Conservation (phyloP, 73 alveolate species). For the Paramecium caudatum region DNA sequence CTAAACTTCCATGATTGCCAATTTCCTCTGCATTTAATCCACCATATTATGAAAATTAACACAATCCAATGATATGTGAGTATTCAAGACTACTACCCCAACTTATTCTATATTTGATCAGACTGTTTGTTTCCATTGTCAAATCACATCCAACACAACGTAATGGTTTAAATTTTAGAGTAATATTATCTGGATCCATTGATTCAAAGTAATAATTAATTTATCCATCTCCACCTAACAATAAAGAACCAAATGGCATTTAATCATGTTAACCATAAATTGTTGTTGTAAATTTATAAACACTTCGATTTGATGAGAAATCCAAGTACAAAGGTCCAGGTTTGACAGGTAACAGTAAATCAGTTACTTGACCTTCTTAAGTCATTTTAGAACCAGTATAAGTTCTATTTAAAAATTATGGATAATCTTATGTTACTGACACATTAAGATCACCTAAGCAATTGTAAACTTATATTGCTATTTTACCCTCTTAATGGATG, state of each 20-base stretch:
- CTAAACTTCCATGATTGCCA: background rate
- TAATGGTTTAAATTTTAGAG: conserved; percentile 1
- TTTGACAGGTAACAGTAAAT: background rate
- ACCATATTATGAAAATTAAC: background rate
- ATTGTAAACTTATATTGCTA: conserved; percentile 40
- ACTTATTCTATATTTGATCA: background rate
- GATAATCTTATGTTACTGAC: background rate
- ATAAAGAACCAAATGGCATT: conserved; percentile 1
- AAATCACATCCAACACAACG: conserved; percentile 48
- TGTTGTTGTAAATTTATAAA: background rate
- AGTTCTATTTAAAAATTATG: background rate
- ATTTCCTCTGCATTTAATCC: background rate
- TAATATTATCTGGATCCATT: conserved; percentile 1
- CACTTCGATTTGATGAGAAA: background rate
- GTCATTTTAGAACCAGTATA: background rate
- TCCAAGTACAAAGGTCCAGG: conserved; percentile 16
- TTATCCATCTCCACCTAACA: conserved; percentile 40
- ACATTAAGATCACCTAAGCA: conserved; percentile 54
- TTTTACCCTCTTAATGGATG: conserved; percentile 7
- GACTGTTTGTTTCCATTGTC: background rate
- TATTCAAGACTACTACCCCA: conserved; percentile 40
- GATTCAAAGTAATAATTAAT: background rate
- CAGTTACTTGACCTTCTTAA: background rate
- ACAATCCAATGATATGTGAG: conserved; percentile 26
- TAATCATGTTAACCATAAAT: background rate